A percentile compares a stretch with the other conserved stretches of the same genome.
Conservation (phyloP, 164 flowering plant genomes). For the Protea cynaroides region DNA sequence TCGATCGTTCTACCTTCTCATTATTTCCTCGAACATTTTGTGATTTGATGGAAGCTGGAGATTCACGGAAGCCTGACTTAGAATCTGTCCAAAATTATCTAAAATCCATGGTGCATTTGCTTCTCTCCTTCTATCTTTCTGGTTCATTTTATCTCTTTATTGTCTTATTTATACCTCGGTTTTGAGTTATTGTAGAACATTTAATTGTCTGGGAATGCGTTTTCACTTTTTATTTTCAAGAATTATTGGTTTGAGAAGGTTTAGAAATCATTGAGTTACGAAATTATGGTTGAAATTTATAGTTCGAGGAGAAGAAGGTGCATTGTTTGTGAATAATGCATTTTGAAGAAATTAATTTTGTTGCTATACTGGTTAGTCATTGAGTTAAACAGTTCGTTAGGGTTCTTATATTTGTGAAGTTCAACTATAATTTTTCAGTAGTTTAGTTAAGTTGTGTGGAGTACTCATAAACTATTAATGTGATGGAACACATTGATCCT, state of each 20-base stretch:
- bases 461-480: too few species aligned
- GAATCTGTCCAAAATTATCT: constrained; percentile 27
- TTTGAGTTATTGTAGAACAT: not conserved
- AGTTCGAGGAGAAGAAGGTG: not conserved
- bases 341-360: not conserved
- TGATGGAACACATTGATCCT: too few species aligned
- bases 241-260: not conserved
- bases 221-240: not conserved
- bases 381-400: not conserved
- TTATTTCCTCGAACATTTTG: constrained; percentile 39
- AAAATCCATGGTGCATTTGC: constrained; percentile 33
- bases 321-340: too few species aligned
- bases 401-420: not conserved
- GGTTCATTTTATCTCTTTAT: not conserved
- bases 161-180: not conserved
- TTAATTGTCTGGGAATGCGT: not conserved
- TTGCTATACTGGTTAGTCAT: not conserved
- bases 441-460: not conserved
- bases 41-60: constrained; percentile 13
- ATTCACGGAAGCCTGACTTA: constrained; percentile 20
- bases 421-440: not conserved
- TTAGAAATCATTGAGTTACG: not conserved
- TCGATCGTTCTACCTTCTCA: constrained; percentile 18
- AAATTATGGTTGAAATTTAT: not conserved
- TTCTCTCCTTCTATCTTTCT: not conserved